Conservation (phyloP, 2,329 filamentous ascomycete species). For the Pseudogymnoascus sp. region DNA sequence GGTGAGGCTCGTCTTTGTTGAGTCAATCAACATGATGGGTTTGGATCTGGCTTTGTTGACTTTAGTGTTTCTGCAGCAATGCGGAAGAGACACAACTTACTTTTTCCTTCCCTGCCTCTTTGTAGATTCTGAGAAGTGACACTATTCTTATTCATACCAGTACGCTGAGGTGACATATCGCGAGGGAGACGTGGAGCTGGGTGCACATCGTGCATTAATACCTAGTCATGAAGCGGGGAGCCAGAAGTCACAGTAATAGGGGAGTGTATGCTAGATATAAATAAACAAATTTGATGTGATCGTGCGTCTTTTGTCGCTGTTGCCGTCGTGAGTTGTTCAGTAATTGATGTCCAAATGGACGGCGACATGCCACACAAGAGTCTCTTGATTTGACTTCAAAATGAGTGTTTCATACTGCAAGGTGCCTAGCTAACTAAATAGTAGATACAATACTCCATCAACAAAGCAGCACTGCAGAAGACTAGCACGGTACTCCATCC, state of each 20-base stretch:
- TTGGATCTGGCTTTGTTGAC: constrained; percentile 4
- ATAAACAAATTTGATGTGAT: background rate
- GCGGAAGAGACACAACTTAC: background rate
- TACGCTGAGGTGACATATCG: background rate
- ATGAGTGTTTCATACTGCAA: background rate
- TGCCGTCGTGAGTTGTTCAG: background rate
- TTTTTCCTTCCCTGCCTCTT: background rate
- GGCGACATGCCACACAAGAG: background rate
- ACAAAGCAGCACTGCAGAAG: background rate
- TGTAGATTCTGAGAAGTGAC: background rate
- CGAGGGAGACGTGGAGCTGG: background rate
- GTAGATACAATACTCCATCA: background rate
- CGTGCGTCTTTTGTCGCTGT: background rate
- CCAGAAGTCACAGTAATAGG: background rate
- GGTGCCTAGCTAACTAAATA: background rate
- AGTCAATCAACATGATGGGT: background rate
- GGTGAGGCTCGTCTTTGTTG: background rate
- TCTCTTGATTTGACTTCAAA: background rate
- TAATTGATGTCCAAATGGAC: background rate
- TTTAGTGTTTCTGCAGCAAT: background rate
- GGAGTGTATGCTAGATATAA: background rate
- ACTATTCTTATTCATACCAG: background rate
- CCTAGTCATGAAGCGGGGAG: background rate
- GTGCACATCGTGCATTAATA: background rate
- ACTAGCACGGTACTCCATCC: background rate